Evolutionary conservation across 148 eudicot species (phyloP), one percentile per base, ranked within the genome.

Genomic region (Pharnaceum exiguum): DNA sequence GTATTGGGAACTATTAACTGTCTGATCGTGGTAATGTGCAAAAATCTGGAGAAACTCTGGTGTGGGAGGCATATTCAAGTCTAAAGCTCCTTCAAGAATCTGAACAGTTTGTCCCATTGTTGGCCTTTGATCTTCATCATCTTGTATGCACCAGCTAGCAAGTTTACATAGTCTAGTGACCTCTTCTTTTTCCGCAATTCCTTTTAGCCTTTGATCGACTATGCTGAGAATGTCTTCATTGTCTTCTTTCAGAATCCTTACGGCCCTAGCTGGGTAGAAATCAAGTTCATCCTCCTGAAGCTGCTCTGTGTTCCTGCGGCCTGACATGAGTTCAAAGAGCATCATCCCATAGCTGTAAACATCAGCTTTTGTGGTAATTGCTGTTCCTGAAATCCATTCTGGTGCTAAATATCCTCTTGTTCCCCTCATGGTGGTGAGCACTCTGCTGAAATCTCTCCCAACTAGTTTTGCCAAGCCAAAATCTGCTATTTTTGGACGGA

Each of bases 101-200:
- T 79, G 84, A 59, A 73, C 79, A 1, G 76, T 71, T 45, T 69
- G 84, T 43, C 88, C 70, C 84, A 77, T 82, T 2, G 84, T 31
- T 8, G 84, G 84, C 70, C 84, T 69, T 15, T 33, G 36, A 21
- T 44, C 58, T 61, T 79, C 88, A 25, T 79, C 80, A 49, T 79
- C 88, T 44, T 82, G 82, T 25, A 75, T 72, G 38, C 87, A 82
- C 87, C 87, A 82, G 64, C 83, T 72, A 19, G 83, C 81, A 37
- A 79, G 49, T 52, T 60, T 77, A 39, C 84, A 74, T 9, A 82
- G 21, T 53, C 65, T 74, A 32, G 16, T 29, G 7, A 77, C 65
- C 67, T 79, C 82, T 18, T 71, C 76, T 2, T 0, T 57, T 13
- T 71, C 69, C 0, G 68, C 82, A 12, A 47, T 39, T n/a, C 70